Conservation (phyloP, 805 yeast genomes). For the Groenewaldozyma tartarivorans region DNA sequence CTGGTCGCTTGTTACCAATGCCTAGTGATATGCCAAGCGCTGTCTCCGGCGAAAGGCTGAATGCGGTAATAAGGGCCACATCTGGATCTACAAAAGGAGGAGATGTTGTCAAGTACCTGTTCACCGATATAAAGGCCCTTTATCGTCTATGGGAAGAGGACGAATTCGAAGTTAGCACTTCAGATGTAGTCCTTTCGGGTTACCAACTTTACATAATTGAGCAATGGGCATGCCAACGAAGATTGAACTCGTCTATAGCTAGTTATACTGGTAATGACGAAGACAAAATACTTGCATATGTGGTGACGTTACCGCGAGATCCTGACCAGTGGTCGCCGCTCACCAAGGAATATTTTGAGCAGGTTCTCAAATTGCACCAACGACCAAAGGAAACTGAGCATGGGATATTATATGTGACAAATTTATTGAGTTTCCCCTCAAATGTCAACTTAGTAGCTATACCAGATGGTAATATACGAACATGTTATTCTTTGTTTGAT, state of each 20-base stretch:
- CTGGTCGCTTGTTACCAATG: too few species aligned
- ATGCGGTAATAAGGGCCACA: too few species aligned
- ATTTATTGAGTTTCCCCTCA: slow-evolving; percentile 72
- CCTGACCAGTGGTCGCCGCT: slow-evolving; percentile 39
- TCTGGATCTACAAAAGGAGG: too few species aligned
- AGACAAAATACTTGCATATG: slow-evolving; percentile 53
- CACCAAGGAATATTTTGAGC: slow-evolving; percentile 54
- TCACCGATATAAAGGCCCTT: slow-evolving; percentile 23
- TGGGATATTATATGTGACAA: slow-evolving; percentile 69
- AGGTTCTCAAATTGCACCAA: slow-evolving; percentile 55
- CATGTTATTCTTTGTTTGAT: slow-evolving; percentile 48
- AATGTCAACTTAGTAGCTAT: slow-evolving; percentile 62
- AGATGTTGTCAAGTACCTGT: slow-evolving; percentile 18
- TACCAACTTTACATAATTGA: slow-evolving; percentile 88
- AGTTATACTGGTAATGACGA: slow-evolving; percentile 76
- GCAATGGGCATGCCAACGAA: slow-evolving; percentile 81
- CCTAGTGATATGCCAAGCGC: too few species aligned
- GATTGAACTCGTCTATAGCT: slow-evolving; percentile 57
- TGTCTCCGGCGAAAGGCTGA: too few species aligned
- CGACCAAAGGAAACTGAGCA: slow-evolving; percentile 53
- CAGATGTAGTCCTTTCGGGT: slow-evolving; percentile 49
- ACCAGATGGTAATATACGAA: slow-evolving; percentile 30
- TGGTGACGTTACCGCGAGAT: slow-evolving; percentile 43
- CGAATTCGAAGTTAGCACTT: slow-evolving; percentile 26
- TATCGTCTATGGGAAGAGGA: slow-evolving; percentile 18